Conservation (phyloP, 768 basidiomycete species). For the Hebeloma cylindrosporum region DNA sequence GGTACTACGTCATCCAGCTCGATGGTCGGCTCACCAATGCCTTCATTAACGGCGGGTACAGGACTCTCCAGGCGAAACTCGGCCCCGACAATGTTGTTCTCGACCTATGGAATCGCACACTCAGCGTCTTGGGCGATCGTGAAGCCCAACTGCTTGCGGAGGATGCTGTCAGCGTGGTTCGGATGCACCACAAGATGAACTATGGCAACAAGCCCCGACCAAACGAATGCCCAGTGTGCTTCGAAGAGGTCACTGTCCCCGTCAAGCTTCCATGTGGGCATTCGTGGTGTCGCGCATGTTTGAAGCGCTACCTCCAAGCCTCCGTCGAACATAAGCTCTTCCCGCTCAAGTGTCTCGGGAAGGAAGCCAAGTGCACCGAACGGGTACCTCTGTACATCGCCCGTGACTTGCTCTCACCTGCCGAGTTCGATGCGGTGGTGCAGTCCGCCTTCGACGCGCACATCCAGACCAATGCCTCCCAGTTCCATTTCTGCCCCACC, state of each 20-base stretch:
- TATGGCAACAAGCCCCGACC: background rate
- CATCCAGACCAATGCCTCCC: constrained; percentile 55
- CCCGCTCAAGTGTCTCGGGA: constrained; percentile 72
- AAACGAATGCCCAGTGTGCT: constrained; percentile 66
- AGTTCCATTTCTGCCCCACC: constrained; percentile 76
- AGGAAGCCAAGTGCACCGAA: constrained; percentile 56
- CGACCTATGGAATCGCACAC: constrained; percentile 39
- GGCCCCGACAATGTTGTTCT: constrained; percentile 61
- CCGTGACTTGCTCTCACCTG: constrained; percentile 46
- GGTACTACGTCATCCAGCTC: constrained; percentile 46
- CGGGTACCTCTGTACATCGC: constrained; percentile 56
- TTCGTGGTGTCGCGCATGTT: constrained; percentile 63
- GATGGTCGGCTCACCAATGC: constrained; percentile 43
- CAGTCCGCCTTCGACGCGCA: constrained; percentile 62
- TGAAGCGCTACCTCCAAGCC: constrained; percentile 57
- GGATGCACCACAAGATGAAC: constrained; percentile 23
- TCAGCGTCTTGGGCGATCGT: constrained; percentile 60
- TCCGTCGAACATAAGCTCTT: constrained; percentile 59
- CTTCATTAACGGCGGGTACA: constrained; percentile 48
- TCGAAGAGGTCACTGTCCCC: constrained; percentile 53
- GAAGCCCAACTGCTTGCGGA: constrained; percentile 42
- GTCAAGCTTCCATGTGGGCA: constrained; percentile 64
- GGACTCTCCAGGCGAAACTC: constrained; percentile 44
- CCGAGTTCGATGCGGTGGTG: constrained; percentile 55
- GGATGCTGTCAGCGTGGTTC: constrained; percentile 37